A percentile compares a stretch with the other conserved stretches of the same genome.
Evolutionary conservation across 441 rosid genomes (phyloP).

Genomic region (Mallotus japonicus): DNA sequence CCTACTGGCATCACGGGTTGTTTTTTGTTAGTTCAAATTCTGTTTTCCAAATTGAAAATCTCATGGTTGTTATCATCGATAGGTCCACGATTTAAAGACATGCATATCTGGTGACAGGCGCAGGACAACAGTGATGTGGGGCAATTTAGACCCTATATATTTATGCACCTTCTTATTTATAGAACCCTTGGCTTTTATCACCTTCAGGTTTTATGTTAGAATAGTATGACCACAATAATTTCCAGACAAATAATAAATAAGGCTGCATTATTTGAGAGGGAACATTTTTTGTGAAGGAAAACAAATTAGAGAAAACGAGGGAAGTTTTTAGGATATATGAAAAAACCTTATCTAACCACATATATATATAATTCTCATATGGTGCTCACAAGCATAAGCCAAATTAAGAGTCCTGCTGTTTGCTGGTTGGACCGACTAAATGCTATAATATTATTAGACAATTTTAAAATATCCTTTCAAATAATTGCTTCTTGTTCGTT

Average conservation of each 20-base stretch:
- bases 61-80: neutral
- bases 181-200: neutral
- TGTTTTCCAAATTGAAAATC: neutral
- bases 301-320: no score
- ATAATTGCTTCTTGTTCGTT: no score
- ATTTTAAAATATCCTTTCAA: no score
- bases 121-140: neutral
- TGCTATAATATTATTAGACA: no score
- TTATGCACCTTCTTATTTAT: no score
- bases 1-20: no score
- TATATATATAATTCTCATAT: no score
- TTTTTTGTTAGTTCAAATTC: neutral
- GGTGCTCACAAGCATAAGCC: no score
- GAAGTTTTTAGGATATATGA: no score
- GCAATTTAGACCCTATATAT: neutral
- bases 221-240: neutral
- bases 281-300: neutral
- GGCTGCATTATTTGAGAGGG: neutral
- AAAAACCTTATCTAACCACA: no score
- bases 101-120: conserved; percentile 15
- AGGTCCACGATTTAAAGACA: neutral
- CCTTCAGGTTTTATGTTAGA: neutral
- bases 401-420: no score
- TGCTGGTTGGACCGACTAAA: no score
- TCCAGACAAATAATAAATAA: neutral